phyloP scores from a whole-genome alignment of 2,329 filamentous ascomycete species.

The Pseudogymnoascus sp. region DNA sequence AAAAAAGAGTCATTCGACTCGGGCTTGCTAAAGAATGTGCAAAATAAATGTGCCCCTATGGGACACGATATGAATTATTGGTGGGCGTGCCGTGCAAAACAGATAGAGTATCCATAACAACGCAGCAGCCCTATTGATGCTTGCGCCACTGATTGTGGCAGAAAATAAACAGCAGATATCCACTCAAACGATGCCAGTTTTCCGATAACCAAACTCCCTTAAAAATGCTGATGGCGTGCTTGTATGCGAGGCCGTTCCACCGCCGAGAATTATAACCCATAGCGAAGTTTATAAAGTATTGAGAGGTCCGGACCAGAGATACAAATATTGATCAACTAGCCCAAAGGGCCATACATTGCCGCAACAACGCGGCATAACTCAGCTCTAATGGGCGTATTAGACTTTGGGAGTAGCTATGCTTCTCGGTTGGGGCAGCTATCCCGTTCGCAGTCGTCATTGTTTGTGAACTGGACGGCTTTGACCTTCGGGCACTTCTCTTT shows the following conservation, averaged over 20 bases:
- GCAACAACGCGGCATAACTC: neutral
- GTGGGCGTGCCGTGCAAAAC: neutral
- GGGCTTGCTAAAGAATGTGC: neutral
- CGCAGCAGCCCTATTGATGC: neutral
- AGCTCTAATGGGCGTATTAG: neutral
- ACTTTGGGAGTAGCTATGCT: too few relatives aligned
- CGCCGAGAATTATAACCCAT: neutral
- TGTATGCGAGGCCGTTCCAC: neutral
- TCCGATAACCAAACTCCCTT: neutral
- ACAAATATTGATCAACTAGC: neutral
- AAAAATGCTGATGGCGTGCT: neutral
- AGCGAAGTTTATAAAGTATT: neutral
- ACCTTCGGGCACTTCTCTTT: neutral
- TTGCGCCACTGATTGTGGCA: neutral
- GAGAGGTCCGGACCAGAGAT: neutral
- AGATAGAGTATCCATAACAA: neutral
- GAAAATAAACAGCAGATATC: neutral
- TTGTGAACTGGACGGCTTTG: neutral
- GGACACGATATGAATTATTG: neutral
- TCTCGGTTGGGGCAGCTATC: neutral
- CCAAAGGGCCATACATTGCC: neutral
- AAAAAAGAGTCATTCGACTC: neutral
- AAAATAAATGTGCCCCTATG: conserved; percentile 4
- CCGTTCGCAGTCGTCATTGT: neutral
- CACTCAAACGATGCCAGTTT: neutral